Evolutionary conservation across 106 monocot species (phyloP).

Genomic region (Dendrobium nobile): DNA sequence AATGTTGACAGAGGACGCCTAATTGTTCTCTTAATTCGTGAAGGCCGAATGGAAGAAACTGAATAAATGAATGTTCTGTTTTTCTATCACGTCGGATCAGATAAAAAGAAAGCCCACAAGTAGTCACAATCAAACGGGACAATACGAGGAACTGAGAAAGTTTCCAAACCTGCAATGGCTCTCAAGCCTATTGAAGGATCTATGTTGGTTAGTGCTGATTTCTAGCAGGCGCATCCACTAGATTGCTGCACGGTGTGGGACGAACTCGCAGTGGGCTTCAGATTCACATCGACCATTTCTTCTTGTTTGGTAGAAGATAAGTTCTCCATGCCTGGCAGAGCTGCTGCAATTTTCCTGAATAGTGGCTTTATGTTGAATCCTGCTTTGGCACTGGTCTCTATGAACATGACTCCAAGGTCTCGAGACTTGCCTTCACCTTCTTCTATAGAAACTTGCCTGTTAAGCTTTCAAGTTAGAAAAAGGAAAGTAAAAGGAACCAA

Average conservation of each 20-base stretch:
- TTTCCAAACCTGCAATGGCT: too few species aligned
- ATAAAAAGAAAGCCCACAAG: too few species aligned
- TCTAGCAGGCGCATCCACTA: slow-evolving; percentile 39
- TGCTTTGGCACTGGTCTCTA: slow-evolving; percentile 45
- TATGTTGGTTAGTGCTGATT: not conserved
- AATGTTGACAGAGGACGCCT: too few species aligned
- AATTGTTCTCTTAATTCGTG: too few species aligned
- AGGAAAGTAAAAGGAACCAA: not conserved
- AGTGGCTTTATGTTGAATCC: slow-evolving; percentile 52
- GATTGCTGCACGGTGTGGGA: slow-evolving; percentile 26
- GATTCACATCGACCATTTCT: slow-evolving; percentile 55
- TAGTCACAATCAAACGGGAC: too few species aligned
- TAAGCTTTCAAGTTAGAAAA: not conserved
- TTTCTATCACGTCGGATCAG: too few species aligned
- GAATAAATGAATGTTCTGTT: too few species aligned
- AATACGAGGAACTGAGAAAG: too few species aligned
- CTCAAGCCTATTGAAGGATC: too few species aligned
- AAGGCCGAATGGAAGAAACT: too few species aligned
- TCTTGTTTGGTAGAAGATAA: slow-evolving; percentile 36
- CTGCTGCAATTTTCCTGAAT: slow-evolving; percentile 57
- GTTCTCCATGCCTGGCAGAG: slow-evolving; percentile 59
- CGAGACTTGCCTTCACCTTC: slow-evolving; percentile 35
- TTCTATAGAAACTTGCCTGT: slow-evolving; percentile 43
- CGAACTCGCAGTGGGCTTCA: slow-evolving; percentile 30
- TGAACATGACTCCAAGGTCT: slow-evolving; percentile 38